Conservation (phyloP, 768 basidiomycete species). For the Mycena rebaudengoi region DNA sequence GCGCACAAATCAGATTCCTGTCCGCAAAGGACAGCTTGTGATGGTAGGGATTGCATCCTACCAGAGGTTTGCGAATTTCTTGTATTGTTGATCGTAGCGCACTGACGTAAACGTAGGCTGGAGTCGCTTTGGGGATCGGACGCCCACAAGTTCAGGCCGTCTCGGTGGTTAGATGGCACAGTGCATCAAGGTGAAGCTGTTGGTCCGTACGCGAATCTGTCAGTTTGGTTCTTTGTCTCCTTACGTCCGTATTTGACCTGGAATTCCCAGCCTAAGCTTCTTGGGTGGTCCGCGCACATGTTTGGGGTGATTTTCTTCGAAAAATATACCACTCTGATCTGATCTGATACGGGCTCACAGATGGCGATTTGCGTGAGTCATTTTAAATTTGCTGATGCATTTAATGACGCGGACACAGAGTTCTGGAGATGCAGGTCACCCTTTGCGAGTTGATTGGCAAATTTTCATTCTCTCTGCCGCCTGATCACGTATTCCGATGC, state of each 20-base stretch:
- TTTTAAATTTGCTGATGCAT: neutral
- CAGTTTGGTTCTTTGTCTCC: neutral
- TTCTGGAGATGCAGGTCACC: conserved; percentile 52
- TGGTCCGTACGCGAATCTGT: conserved; percentile 31
- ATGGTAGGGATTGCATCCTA: conserved; percentile 43
- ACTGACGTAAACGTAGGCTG: conserved; percentile 28
- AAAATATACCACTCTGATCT: too few relatives aligned
- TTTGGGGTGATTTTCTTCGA: conserved; percentile 6
- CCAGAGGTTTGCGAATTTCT: conserved; percentile 37
- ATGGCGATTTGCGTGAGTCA: conserved; percentile 28
- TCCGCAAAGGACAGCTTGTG: conserved; percentile 45
- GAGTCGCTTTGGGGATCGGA: conserved; percentile 45
- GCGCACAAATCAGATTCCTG: conserved; percentile 37
- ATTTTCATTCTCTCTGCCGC: conserved; percentile 48
- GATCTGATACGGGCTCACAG: neutral
- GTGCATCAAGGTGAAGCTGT: conserved; percentile 25
- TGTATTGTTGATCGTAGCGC: conserved; percentile 16
- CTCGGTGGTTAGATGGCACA: conserved; percentile 42
- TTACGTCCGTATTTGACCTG: too few relatives aligned
- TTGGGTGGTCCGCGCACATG: conserved; percentile 12
- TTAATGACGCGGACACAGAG: conserved; percentile 15
- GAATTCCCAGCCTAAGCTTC: neutral
- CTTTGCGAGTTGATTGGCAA: conserved; percentile 46
- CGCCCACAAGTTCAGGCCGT: conserved; percentile 45
- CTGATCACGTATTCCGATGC: neutral